These are phyloP conservation scores for Colletotrichum ledebouriae DNA, from an alignment of 2,329 filamentous ascomycete genomes.

Conservation along the genomic window DNA sequence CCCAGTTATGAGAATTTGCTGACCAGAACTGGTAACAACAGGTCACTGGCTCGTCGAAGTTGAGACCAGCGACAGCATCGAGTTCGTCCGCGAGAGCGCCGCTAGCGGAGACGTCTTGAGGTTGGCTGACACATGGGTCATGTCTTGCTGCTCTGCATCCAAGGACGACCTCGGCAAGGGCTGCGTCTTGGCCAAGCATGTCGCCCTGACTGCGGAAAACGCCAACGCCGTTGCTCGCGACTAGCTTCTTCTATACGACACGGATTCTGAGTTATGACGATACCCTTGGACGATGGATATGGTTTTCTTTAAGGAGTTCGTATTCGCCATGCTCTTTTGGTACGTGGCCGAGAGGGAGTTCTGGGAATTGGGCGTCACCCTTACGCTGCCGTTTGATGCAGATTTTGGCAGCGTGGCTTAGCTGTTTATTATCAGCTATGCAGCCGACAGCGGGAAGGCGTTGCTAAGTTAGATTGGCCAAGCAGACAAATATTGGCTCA, in stretches of 20 bases:
- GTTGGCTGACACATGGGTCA: background rate
- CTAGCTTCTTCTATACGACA: background rate
- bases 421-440: background rate
- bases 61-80: conserved; percentile 9
- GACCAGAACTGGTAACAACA: background rate
- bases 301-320: background rate
- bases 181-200: conserved; percentile 7
- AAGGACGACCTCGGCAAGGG: conserved; percentile 11
- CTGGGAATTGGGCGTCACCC: background rate
- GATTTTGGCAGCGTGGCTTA: no score
- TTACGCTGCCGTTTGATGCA: no score
- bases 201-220: conserved; percentile 7
- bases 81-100: conserved; percentile 3
- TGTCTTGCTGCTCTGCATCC: conserved; percentile 25
- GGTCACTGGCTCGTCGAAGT: conserved; percentile 35
- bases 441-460: background rate
- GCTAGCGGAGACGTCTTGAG: conserved; percentile 17
- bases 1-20: background rate
- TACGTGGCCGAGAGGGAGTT: background rate
- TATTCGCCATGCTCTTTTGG: background rate
- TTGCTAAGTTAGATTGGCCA: no score
- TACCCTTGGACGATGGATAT: background rate
- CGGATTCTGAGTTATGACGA: conserved; percentile 5
- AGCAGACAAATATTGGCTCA: background rate
- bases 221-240: background rate